A percentile compares a stretch with the other conserved stretches of the same genome.
phyloP scores from a whole-genome alignment of 306 rosid genomes.

The Glycine soja region DNA sequence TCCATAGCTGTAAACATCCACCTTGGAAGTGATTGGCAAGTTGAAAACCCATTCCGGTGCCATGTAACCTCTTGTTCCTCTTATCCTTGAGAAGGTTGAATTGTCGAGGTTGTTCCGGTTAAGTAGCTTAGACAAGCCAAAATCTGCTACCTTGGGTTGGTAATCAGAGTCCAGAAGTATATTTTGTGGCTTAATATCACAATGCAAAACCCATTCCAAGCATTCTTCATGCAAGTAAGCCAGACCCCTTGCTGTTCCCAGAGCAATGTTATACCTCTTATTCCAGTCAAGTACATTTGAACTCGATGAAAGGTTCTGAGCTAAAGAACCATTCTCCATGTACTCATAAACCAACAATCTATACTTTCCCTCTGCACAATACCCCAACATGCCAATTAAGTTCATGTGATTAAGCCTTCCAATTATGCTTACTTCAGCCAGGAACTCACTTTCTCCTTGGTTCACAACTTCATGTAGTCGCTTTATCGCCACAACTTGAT shows the following conservation, averaged over 20 bases:
- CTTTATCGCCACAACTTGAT: slow-evolving; percentile 26
- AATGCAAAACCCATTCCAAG: slow-evolving; percentile 69
- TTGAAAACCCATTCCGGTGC: slow-evolving; percentile 47
- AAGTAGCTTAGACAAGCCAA: slow-evolving; percentile 41
- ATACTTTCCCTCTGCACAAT: slow-evolving; percentile 38
- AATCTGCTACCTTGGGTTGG: slow-evolving; percentile 35
- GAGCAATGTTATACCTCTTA: slow-evolving; percentile 40
- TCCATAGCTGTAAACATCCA: slow-evolving; percentile 49
- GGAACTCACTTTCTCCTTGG: slow-evolving; percentile 41
- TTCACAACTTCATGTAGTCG: background rate
- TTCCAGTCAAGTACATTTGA: slow-evolving; percentile 39
- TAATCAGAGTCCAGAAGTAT: slow-evolving; percentile 41
- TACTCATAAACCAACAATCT: slow-evolving; percentile 46
- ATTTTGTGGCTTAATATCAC: slow-evolving; percentile 49
- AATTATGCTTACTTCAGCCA: slow-evolving; percentile 34
- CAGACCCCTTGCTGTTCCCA: slow-evolving; percentile 61
- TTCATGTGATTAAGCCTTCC: slow-evolving; percentile 49
- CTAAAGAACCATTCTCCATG: slow-evolving; percentile 45
- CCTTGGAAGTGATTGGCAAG: slow-evolving; percentile 39
- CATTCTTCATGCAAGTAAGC: slow-evolving; percentile 70
- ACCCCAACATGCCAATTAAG: slow-evolving; percentile 45
- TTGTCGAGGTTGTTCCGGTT: slow-evolving; percentile 40
- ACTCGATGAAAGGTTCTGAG: slow-evolving; percentile 1
- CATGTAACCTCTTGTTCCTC: slow-evolving; percentile 73
- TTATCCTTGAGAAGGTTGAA: slow-evolving; percentile 55